Evolutionary conservation across 2,329 filamentous ascomycete species (phyloP).

Genomic region (Teratosphaeria zuluensis): DNA sequence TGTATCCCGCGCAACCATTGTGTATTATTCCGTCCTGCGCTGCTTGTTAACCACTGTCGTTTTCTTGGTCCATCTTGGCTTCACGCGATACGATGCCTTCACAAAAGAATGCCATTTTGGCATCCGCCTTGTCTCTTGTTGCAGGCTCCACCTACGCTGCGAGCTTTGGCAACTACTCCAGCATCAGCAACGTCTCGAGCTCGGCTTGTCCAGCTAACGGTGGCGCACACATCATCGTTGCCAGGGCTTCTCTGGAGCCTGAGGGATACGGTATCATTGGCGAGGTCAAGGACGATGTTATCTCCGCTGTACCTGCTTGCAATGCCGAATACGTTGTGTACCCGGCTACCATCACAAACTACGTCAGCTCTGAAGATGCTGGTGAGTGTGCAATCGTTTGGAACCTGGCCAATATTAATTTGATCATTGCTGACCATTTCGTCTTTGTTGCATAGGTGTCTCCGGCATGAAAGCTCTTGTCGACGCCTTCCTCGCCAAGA

Average conservation of each 20-base stretch:
- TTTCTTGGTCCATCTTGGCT: not conserved
- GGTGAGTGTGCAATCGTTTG: not conserved
- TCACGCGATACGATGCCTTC: not conserved
- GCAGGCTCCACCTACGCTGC: not conserved
- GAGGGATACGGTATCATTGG: not conserved
- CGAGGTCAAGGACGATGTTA: not conserved
- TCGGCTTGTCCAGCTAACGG: not conserved
- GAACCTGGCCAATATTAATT: too few relatives aligned
- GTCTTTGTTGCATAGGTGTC: not conserved
- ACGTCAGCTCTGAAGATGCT: not conserved
- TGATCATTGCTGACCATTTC: not conserved
- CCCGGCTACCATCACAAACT: not conserved
- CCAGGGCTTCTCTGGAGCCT: not conserved
- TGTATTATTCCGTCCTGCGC: not conserved
- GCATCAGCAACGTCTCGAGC: not conserved
- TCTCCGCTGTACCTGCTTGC: not conserved
- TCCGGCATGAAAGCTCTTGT: constrained; percentile 41
- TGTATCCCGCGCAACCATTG: not conserved
- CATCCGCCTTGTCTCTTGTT: not conserved
- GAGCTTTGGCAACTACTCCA: not conserved
- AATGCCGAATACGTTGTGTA: not conserved
- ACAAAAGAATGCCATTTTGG: not conserved
- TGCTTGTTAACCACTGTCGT: not conserved
- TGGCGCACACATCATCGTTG: not conserved
- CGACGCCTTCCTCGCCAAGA: constrained; percentile 37